Evolutionary conservation across 495 filamentous ascomycete genomes (phyloP), one percentile per base, ranked within the genome.

Genomic region (Aspergillus olivimuriae): DNA sequence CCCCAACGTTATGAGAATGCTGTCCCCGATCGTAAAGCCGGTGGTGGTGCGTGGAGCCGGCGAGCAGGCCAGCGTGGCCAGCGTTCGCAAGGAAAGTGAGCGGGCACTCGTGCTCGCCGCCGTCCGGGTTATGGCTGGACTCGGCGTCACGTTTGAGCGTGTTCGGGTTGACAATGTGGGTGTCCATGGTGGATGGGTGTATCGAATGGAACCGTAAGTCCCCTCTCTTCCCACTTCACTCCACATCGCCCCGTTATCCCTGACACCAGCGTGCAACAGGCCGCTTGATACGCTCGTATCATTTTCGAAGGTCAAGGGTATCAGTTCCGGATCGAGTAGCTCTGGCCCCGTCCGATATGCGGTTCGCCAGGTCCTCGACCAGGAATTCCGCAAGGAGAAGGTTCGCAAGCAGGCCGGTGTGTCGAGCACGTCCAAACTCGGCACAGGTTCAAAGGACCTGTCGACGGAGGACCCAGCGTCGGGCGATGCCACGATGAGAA

Each of bases 161-260:
- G 83, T 83, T 2, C 81, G 82, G 51, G 76, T 98, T 24, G 89
- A 94, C 48, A 71, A 69, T n/a, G 73, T 72, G 24, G 68, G 65
- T 40, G 67, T 71, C 39, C 54, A 75, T 49, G 65, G 70, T 50
- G 70, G 79, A 50, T 95, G 84, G 82, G 81, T 91, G 9, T 95
- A 92, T 60, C 79, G 92, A 23, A 92, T 98, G 91, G 90, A 96
- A 54, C 92, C 92, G 78, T 89, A 71, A 71, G 83, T 81, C 18
- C 18, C 31, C 21, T 32, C 4, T n/a, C 9, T 24, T 7, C 3
- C 28, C 15, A 6, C 21, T 34, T 20, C 16, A 14, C 16, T 5
- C 3, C n/a, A 6, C 12, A 62, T 56, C 31, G 11, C 32, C 8
- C 56, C 67, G n/a, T 44, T 56, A 54, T 54, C 41, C 58, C 46